Conservation (phyloP, 306 rosid species). For the Canavalia gladiata region DNA sequence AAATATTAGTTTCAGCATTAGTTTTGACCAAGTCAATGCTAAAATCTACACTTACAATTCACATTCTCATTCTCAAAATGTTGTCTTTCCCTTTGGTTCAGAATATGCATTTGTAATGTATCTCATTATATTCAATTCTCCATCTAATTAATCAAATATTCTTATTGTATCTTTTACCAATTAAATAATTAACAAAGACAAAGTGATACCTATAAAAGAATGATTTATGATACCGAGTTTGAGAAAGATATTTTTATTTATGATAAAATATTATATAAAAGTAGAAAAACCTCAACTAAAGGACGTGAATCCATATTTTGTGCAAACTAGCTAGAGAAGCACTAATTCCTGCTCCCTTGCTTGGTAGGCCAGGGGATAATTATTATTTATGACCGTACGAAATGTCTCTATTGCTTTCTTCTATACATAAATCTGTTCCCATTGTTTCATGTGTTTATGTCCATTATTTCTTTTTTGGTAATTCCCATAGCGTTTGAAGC, state of each 20-base stretch:
- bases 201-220: conserved; percentile 47
- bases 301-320: conserved; percentile 44
- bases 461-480: neutral
- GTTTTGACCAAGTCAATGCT: conserved; percentile 40
- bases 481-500: conserved; percentile 13
- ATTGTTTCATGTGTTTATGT: neutral
- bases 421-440: conserved; percentile 3
- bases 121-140: conserved; percentile 32
- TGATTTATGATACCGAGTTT: conserved; percentile 1
- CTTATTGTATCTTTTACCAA: neutral
- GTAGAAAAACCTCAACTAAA: conserved; percentile 9
- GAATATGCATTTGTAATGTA: conserved; percentile 20
- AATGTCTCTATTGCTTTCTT: conserved; percentile 27
- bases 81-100: neutral
- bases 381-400: conserved; percentile 43
- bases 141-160: conserved; percentile 47
- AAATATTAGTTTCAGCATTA: neutral
- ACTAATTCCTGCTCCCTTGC: conserved; percentile 48
- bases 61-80: conserved; percentile 26
- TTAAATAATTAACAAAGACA: conserved; percentile 6
- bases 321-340: conserved; percentile 57
- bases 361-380: conserved; percentile 49
- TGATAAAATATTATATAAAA: conserved; percentile 9
- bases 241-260: conserved; percentile 41
- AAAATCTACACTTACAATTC: conserved; percentile 7